Base-by-base conservation (phyloP, 2,329 filamentous ascomycete species). In the Penicillium glabrum region DNA sequence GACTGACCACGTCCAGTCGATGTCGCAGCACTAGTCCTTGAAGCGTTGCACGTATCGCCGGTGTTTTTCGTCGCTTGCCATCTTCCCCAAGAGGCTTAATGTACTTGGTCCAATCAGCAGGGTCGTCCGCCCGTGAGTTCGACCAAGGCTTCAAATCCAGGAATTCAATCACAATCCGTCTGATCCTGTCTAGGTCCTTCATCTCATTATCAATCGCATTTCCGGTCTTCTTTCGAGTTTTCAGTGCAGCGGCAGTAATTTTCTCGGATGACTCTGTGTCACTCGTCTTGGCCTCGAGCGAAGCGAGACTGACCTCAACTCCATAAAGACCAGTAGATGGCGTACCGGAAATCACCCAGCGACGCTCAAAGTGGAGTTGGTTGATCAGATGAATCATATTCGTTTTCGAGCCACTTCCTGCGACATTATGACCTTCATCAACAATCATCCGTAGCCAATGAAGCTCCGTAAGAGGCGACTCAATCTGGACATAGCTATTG, bases 331-430 rank as follows among this genome's bases (percentile, higher is more conserved):
- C 90, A 60, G 87, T 88, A 0, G 92, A 91, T 2, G 93, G 93
- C 0, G 93, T 98, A 54, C 93, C 93, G 1, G 90, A 96, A 0
- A 96, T 89, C 4, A 96, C 86, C 93, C 93, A 97, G 10, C 89
- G 85, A 19, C 90, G 84, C 46, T 91, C 87, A 16, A 91, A 71
- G 45, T 75, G 73, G 24, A 87, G 78, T 50, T 80, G 76, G 35
- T 82, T 75, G 5, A 85, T 76, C 9, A 87, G 77, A 16, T 80
- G 70, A 5, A 83, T 79, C 31, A 85, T 83, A 46, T 79, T 82
- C 1, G 86, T 91, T 63, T 80, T 85, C 51, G 78, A 79, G 10
- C 78, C 77, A 6, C 83, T 84, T 37, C 89, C 88, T 0, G 91
- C 90, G 57, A 96, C 87, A 57, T 84, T 89, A 70, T 97, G 92